Base-by-base conservation (phyloP, 345 rosid genomes). In the Kandelia obovata region DNA sequence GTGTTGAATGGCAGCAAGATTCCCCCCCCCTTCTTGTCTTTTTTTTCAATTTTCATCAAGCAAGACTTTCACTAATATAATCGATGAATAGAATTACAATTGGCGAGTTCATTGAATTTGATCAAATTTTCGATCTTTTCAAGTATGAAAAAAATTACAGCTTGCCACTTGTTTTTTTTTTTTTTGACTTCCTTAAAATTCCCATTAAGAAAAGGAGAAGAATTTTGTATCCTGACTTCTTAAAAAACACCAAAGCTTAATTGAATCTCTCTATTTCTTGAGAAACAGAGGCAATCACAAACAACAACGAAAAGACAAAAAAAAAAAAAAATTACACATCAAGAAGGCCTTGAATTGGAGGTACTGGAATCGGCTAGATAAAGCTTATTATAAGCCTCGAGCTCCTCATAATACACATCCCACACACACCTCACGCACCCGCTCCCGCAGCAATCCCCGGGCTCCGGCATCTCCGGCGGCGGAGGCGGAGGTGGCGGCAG, bases 391-490 rank as follows among this genome's bases (percentile, higher is more conserved):
- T 89, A 94, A 13, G 74, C 93, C 74, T 94, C 97, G 35, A 90
- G 89, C 68, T 95, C 89, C 3, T 94, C 96, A 65, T 88, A 90
- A 73, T 94, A 89, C 51, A 94, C 85, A 79, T 94, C 97, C 99
- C 99, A 89, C 15, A 94, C 97, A 85, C 97, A 94, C 62, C 91
- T 73, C 4, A 88, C 90, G 82, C 98, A 94, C 2, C 97, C 98
- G 82, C 95, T 88, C 6, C 97, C 97, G 57, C 99, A 95, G 34
- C 99, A 95, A 80, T 95, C 96, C 6, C 96, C 95, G 23, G 96
- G 87, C 73, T 87, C 89, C 37, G 98, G 97, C 86, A 88, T 89
- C 86, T 94, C 98, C 65, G 96, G 97, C 58, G 89, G 97, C 26
- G 88, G 92, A 2, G 90, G 88, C 2, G 71, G 92, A 2, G 90